Evolutionary conservation across 345 rosid species (phyloP).

Genomic region (Lumnitzera littorea): DNA sequence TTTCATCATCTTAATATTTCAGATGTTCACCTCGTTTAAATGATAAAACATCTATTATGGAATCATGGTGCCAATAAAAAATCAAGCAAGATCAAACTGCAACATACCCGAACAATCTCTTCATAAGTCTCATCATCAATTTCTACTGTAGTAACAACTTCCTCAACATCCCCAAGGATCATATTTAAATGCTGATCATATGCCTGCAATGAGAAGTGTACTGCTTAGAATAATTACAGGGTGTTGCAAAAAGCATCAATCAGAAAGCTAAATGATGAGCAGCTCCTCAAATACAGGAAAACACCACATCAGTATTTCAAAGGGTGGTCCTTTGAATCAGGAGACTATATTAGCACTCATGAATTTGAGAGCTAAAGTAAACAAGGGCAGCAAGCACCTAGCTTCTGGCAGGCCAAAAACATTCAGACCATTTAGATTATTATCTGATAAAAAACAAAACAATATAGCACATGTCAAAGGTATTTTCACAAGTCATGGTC

Average conservation of each 20-base stretch:
- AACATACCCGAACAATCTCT: constrained; percentile 92
- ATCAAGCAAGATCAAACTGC: neutral
- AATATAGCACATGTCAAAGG: no score
- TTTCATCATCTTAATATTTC: no score
- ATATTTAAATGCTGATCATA: constrained; percentile 99
- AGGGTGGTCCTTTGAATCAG: neutral
- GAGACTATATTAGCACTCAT: neutral
- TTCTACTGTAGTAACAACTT: constrained; percentile 89
- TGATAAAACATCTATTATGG: neutral
- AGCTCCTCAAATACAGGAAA: no score
- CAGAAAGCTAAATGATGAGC: no score
- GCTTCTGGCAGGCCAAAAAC: no score
- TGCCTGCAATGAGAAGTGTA: constrained; percentile 46
- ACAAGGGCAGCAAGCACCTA: no score
- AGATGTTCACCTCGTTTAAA: neutral
- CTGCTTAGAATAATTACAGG: constrained; percentile 1
- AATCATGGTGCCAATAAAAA: neutral
- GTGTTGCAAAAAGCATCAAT: constrained; percentile 3
- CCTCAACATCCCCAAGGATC: constrained; percentile 99
- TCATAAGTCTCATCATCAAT: constrained; percentile 98
- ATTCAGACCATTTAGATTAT: no score
- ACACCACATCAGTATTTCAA: neutral
- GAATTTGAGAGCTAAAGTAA: neutral
- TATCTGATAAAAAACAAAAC: no score
- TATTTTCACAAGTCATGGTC: no score